phyloP scores from a whole-genome alignment of 2,329 filamentous ascomycete species.

The Aspergillus sp. region DNA sequence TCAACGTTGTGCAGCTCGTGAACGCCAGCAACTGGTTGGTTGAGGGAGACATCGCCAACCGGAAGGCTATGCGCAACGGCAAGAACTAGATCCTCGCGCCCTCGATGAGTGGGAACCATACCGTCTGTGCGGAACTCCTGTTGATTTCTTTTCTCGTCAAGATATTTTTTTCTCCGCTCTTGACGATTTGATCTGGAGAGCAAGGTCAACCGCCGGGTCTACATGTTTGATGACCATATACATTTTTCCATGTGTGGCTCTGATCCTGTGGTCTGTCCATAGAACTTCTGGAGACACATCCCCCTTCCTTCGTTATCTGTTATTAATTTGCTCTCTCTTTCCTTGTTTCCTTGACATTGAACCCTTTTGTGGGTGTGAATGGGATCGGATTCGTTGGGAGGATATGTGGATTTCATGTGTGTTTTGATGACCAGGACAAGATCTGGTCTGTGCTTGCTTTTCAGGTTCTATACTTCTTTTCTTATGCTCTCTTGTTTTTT shows the following conservation, averaged over 20 bases:
- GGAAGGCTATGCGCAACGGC: conserved; percentile 50
- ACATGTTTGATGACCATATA: conserved; percentile 1
- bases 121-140: neutral
- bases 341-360: conserved; percentile 11
- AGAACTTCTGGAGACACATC: conserved; percentile 6
- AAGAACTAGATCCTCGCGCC: conserved; percentile 19
- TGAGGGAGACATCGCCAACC: conserved; percentile 76
- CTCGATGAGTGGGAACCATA: neutral
- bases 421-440: conserved; percentile 12
- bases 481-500: conserved; percentile 6
- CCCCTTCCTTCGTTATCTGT: neutral
- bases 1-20: conserved; percentile 91
- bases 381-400: conserved; percentile 10
- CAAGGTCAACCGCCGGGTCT: neutral
- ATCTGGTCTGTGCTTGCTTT: conserved; percentile 1
- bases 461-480: conserved; percentile 5
- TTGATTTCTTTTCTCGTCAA: conserved; percentile 1
- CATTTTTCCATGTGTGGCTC: conserved; percentile 29
- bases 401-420: conserved; percentile 14
- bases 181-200: neutral
- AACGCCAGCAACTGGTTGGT: conserved; percentile 91
- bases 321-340: neutral
- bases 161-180: neutral
- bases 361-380: conserved; percentile 11
- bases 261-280: conserved; percentile 29